Base-by-base conservation (phyloP, 495 filamentous ascomycete species). In the Neurospora hispaniola region DNA sequence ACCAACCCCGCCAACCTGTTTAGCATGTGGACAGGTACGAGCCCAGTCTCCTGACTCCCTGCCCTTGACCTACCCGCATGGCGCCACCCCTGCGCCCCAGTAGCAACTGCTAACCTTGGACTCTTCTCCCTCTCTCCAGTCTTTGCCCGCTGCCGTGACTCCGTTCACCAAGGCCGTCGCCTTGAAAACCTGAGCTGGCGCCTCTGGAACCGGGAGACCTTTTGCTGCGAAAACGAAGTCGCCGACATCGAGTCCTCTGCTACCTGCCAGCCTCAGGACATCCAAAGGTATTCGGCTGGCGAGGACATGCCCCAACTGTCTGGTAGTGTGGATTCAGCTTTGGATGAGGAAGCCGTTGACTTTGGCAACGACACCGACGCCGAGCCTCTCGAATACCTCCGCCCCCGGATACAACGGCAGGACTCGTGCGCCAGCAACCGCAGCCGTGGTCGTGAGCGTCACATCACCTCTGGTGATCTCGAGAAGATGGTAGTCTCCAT, bases 111-210 rank as follows among this genome's bases (percentile, higher is more conserved):
- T 71, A 72, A 44, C 71, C 35, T 69, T 42, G 46, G 69, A 39
- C 48, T 59, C 48, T 40, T 14, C 10, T 12, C 78, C 68, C 76
- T 81, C 71, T 80, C 71, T n/a, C n/a, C 78, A 97, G 94, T 98
- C 40, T 98, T 99, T 80, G 95, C 94, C 3, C 92, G 94, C 86
- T 97, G 94, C 82, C 92, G 94, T 76, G 93, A 96, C 74, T 95
- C 94, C 72, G 90, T 99, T 79, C 94, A 97, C 77, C 91, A 98
- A 80, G 96, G 96, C 31, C 89, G 93, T 77, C 87, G 96, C 78
- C 85, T 98, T 73, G 96, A 98, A 80, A 99, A 99, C 82, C 80
- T 99, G 40, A 95, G 91, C 77, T 99, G 96, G 96, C 86, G 96
- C 73, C 84, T 99, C 74, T 99, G 94, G 95, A 96, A 92, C 75